Conservation (phyloP, 768 basidiomycete species). For the Mrakia gelida region DNA sequence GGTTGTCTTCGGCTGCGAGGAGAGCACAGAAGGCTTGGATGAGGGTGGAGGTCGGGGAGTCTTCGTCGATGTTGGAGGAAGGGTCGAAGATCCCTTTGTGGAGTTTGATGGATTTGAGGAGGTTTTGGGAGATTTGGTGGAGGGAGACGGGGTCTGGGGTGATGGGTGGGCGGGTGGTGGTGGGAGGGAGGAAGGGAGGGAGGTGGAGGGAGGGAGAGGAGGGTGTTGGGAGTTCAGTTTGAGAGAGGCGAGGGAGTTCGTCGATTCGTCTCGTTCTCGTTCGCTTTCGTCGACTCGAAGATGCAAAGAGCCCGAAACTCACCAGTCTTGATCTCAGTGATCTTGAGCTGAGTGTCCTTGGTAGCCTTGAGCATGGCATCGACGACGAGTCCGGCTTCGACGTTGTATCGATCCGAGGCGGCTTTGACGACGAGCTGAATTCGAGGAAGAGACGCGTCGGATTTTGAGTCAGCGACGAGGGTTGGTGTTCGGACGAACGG, state of each 20-base stretch:
- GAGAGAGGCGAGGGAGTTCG: not conserved
- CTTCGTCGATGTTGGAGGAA: conserved; percentile 53
- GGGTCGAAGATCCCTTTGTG: conserved; percentile 46
- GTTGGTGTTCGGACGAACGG: not conserved
- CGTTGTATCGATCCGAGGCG: conserved; percentile 74
- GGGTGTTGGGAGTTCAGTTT: not conserved
- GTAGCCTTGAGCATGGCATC: conserved; percentile 66
- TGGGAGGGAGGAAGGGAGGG: not conserved
- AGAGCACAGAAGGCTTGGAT: conserved; percentile 78
- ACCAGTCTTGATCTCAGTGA: conserved; percentile 34
- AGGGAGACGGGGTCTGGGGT: conserved; percentile 36
- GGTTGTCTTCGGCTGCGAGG: conserved; percentile 75
- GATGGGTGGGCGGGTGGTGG: too few relatives aligned
- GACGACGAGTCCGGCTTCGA: conserved; percentile 65
- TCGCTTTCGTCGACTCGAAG: too few relatives aligned
- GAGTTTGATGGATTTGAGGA: conserved; percentile 43
- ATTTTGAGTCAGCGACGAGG: not conserved
- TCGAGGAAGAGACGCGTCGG: conserved; percentile 4
- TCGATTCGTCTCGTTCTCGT: too few relatives aligned
- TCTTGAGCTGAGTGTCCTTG: conserved; percentile 32
- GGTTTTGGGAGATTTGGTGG: conserved; percentile 35
- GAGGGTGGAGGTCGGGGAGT: conserved; percentile 50
- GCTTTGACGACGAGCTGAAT: conserved; percentile 70
- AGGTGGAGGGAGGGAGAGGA: not conserved
- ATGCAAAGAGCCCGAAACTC: conserved; percentile 19